Conservation (phyloP, 2,329 filamentous ascomycete species). For the Calonectria naviculata region DNA sequence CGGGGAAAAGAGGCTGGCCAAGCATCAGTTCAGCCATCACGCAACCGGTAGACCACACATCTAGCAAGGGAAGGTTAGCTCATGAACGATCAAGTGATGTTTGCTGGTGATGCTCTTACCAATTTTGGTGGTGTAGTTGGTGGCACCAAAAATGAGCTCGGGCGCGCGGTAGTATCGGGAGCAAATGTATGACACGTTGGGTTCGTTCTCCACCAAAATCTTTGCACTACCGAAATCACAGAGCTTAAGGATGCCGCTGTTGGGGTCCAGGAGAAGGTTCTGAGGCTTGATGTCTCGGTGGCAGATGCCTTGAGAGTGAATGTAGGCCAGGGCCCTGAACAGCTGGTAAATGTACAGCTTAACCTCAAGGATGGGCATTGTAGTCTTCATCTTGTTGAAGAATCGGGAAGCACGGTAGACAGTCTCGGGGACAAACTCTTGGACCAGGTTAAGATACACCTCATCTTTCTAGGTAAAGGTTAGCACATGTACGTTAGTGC, state of each 20-base stretch:
- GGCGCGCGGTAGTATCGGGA: constrained; percentile 98
- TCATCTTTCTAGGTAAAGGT: constrained; percentile 81
- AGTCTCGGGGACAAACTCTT: constrained; percentile 98
- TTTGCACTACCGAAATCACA: constrained; percentile 99
- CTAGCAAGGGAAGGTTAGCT: constrained; percentile 71
- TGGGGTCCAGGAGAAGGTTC: constrained; percentile 93
- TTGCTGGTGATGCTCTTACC: constrained; percentile 69
- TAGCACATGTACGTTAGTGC: constrained; percentile 18
- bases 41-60: constrained; percentile 99
- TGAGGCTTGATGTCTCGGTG: constrained; percentile 99
- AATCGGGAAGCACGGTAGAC: constrained; percentile 98
- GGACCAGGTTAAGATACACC: constrained; percentile 97
- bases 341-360: constrained; percentile 99
- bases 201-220: constrained; percentile 98
- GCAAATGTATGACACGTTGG: constrained; percentile 99
- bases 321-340: constrained; percentile 97
- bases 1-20: constrained; percentile 96
- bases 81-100: background rate
- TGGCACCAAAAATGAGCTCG: constrained; percentile 97
- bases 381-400: constrained; percentile 99
- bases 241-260: constrained; percentile 91
- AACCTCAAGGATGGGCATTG: constrained; percentile 98
- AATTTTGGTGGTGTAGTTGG: constrained; percentile 99
- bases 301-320: constrained; percentile 99
- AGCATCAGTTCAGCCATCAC: constrained; percentile 99